Evolutionary conservation across 192 early-diverging fungal genomes (phyloP).

Genomic region (Podochytrium sp.): DNA sequence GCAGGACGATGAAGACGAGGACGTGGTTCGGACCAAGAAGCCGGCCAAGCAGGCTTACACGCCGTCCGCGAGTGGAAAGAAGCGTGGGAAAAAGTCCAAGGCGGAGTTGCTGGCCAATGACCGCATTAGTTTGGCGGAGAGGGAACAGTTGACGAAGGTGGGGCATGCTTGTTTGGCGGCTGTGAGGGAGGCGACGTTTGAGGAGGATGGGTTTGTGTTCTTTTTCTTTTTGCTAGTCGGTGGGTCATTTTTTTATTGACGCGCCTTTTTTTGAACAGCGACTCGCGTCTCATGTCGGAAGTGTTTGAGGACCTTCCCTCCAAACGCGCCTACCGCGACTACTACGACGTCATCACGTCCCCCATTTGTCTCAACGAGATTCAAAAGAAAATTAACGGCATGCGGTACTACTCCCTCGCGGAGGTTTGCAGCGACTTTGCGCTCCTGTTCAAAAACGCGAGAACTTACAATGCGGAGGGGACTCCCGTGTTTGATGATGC

Average conservation of each 20-base stretch:
- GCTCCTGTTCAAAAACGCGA: conserved; percentile 88
- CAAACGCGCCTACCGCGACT: conserved; percentile 74
- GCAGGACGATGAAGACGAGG: conserved; percentile 42
- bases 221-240: neutral
- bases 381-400: conserved; percentile 64
- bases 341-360: conserved; percentile 77
- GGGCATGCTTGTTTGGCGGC: conserved; percentile 40
- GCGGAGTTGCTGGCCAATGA: conserved; percentile 30
- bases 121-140: neutral
- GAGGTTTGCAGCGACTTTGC: conserved; percentile 79
- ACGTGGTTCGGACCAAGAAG: neutral
- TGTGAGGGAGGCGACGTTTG: conserved; percentile 37
- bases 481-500: conserved; percentile 86
- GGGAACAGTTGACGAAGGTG: conserved; percentile 25
- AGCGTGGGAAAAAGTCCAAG: conserved; percentile 31
- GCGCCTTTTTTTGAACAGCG: conserved; percentile 27
- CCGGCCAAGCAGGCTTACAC: neutral
- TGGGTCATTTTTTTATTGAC: neutral
- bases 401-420: conserved; percentile 58
- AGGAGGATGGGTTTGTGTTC: neutral
- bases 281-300: conserved; percentile 30
- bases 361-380: conserved; percentile 85
- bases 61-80: conserved; percentile 19
- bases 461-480: conserved; percentile 83
- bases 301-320: conserved; percentile 78